Base-by-base conservation (phyloP, 371 early-diverging fungal species). In the Apophysomyces variabilis region DNA sequence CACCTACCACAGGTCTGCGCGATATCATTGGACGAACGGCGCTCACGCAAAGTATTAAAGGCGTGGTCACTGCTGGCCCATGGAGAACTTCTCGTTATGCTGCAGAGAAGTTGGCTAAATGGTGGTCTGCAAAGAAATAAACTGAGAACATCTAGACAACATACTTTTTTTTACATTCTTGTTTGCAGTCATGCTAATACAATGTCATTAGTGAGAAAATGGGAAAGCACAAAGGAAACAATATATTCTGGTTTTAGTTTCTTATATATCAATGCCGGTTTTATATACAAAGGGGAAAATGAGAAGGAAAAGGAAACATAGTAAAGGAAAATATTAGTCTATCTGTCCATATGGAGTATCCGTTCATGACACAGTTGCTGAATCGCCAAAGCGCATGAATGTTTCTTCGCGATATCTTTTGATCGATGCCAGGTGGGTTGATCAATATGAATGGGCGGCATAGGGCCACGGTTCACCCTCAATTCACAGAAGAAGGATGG, bases 21-120 rank as follows among this genome's bases (percentile, higher is more conserved):
- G 69, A 74, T 9, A 78, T 77, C 54, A 80, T 83, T 63, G 81
- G 72, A 13, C 71, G 87, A 38, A 93, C 98, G 1, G 95, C 97
- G 1, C 67, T 98, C 35, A 88, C 92, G 7, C 99, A 99, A 78
- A 91, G 95, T 21, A 66, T 89, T 63, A 99, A 99, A 78, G 99
- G 99, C 1, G 74, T 98, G 13, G 71, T 95, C 18, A 94, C 97
- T 4, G 97, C 97, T 16, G 99, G 99, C 4, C 63, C 91, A 12
- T 7, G 78, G 37, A 91, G 91, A 70, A 87, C 92, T 5, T 68
- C 84, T 8, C 75, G 79, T 14, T 98, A 98, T 79, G 89, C 89
- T 44, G 58, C 79, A n/a, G 87, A 82, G 61, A 96, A 96, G 69
- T 50, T 96, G 61, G 65, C 77, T 66, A 93, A 94, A 68, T 84